These are phyloP conservation scores for Fusarium stilboides DNA, from an alignment of 2,329 filamentous ascomycete species.

Conservation along the genomic window DNA sequence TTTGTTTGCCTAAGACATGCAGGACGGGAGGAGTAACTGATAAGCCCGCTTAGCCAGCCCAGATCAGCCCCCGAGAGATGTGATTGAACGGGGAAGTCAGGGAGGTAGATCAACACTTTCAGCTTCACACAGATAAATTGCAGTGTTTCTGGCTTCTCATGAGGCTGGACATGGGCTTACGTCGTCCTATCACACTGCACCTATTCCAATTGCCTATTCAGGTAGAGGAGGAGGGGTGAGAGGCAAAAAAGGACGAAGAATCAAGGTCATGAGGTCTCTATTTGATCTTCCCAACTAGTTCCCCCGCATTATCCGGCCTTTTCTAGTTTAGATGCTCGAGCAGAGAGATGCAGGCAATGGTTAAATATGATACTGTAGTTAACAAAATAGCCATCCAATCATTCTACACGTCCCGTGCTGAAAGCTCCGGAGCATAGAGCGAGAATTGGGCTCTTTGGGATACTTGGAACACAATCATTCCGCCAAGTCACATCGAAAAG, in stretches of 20 bases:
- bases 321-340: no score
- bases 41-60: constrained; percentile 19
- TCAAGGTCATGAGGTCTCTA: constrained; percentile 11
- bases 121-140: not conserved
- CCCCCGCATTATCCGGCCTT: constrained; percentile 16
- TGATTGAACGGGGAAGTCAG: constrained; percentile 11
- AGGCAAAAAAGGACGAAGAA: not conserved
- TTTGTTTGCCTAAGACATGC: constrained; percentile 32
- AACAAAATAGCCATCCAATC: constrained; percentile 8
- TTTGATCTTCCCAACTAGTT: constrained; percentile 20
- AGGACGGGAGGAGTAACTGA: constrained; percentile 29
- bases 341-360: not conserved
- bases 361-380: not conserved
- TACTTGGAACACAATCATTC: constrained; percentile 30
- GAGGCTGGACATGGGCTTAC: constrained; percentile 13
- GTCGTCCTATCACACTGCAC: constrained; percentile 34
- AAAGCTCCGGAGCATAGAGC: constrained; percentile 16
- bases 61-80: constrained; percentile 10
- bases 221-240: not conserved
- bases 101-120: not conserved
- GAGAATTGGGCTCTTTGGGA: constrained; percentile 6
- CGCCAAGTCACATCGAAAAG: constrained; percentile 32
- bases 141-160: not conserved
- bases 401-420: constrained; percentile 11
- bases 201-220: constrained; percentile 31